Conservation (phyloP, 148 eudicot genomes). For the Linanthus parryae region DNA sequence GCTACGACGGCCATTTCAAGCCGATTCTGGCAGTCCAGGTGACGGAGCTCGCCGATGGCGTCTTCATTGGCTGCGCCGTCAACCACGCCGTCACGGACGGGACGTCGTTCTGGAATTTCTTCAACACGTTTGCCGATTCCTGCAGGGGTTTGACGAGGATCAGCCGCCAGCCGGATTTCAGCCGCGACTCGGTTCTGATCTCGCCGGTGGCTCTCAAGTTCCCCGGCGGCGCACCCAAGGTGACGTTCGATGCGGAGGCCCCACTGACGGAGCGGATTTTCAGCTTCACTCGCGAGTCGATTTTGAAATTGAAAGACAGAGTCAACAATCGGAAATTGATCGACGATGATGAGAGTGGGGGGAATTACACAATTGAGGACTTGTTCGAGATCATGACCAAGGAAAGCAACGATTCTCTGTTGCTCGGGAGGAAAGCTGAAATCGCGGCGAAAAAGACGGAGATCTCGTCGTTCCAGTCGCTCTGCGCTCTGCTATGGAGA, state of each 20-base stretch:
- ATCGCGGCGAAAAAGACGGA: constrained; percentile 18
- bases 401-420: constrained; percentile 19
- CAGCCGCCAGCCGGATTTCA: constrained; percentile 38
- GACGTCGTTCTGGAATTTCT: constrained; percentile 83
- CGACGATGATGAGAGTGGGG: constrained; percentile 37
- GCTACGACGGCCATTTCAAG: constrained; percentile 60
- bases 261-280: constrained; percentile 71
- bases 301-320: constrained; percentile 44
- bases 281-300: constrained; percentile 58
- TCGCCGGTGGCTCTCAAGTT: constrained; percentile 45
- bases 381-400: constrained; percentile 18
- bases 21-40: constrained; percentile 66
- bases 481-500: constrained; percentile 67
- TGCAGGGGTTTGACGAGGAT: constrained; percentile 35
- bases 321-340: constrained; percentile 32
- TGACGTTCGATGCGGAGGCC: constrained; percentile 43
- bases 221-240: constrained; percentile 58
- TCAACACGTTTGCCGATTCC: constrained; percentile 61
- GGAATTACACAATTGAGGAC: constrained; percentile 58
- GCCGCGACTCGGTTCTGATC: constrained; percentile 48
- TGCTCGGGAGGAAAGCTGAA: constrained; percentile 31
- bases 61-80: constrained; percentile 59
- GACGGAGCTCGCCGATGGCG: constrained; percentile 63
- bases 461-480: constrained; percentile 74
- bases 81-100: constrained; percentile 84